These are phyloP conservation scores for Phytopythium aichiense DNA, from an alignment of 352 stramenopile species.

Conservation along the genomic window DNA sequence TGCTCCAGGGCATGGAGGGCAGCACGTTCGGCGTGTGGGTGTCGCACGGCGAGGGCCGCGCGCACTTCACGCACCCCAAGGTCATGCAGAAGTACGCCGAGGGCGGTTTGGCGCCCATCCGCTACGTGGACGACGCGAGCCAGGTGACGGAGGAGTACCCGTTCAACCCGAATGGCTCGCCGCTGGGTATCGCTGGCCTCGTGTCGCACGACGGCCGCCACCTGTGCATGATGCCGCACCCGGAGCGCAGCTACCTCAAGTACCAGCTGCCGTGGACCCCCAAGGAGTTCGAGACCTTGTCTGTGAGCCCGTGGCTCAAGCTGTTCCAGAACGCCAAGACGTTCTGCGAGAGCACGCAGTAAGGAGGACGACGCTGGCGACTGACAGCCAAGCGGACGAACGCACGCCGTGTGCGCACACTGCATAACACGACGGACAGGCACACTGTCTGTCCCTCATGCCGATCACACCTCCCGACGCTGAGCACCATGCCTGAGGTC, in stretches of 20 bases:
- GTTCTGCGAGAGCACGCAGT: constrained; percentile 90
- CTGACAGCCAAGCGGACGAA: not conserved
- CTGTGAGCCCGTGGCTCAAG: constrained; percentile 94
- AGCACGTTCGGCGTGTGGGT: constrained; percentile 98
- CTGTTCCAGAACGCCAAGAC: constrained; percentile 98
- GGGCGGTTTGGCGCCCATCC: constrained; percentile 92
- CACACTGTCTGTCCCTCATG: not conserved
- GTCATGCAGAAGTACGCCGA: constrained; percentile 88
- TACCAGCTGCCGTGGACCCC: constrained; percentile 98
- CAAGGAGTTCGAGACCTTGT: constrained; percentile 66
- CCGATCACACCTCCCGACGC: not conserved
- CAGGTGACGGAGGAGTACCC: constrained; percentile 95
- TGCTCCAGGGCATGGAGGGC: constrained; percentile 98
- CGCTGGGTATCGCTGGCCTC: constrained; percentile 94
- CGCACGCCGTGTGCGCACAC: not conserved
- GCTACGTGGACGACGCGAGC: constrained; percentile 97
- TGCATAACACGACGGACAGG: not conserved
- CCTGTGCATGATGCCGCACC: constrained; percentile 99
- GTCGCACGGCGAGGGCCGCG: constrained; percentile 89
- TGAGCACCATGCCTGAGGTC: too few species aligned
- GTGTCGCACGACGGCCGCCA: constrained; percentile 97
- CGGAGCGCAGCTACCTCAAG: constrained; percentile 96
- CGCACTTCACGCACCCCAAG: constrained; percentile 94
- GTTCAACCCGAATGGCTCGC: constrained; percentile 99
- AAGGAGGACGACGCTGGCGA: constrained; percentile 22